Evolutionary conservation across 2,329 filamentous ascomycete genomes (phyloP), one percentile per base, ranked within the genome.

Genomic region (Claviceps sp.): DNA sequence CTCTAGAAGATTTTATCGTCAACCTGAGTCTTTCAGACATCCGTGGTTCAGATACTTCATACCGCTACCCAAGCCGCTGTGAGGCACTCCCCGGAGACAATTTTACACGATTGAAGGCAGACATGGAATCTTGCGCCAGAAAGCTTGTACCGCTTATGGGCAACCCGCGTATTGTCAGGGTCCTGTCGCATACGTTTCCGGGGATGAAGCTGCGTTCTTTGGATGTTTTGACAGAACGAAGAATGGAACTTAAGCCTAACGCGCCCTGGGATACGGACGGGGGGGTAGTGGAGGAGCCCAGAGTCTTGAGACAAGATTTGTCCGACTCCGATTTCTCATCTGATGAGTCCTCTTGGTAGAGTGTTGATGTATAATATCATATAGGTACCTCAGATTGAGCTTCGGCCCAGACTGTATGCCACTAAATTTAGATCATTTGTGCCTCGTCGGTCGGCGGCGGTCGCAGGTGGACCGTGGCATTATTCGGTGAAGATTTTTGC

Each of bases 101-200:
- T 48, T 50, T 54, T 44, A 43, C 19, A 16, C 52, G 37, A 43
- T 51, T 54, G 38, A 54, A 50, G 48, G 48, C 48, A 39, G 52
- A 54, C 43, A 48, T 54, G 43, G 44, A 54, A 54, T 44, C 40
- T 13, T 26, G 11, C 30, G 54, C 54, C 10, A 51, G 40, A 51
- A 2, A 8, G 26, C 26, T 26, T 8, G 6, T 26, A 26, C 26
- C 7, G 13, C 7, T 24, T 13, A 53, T 53, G 54, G 49, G 49
- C 4, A 53, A 47, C 40, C 51, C 51, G 43, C 45, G 51, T 26
- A 55, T 53, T 22, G 51, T 51, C 34, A 55, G 51, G 46, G 49
- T 55, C 34, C 2, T 55, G n/a, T 50, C 50, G 16, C 51, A 55
- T 53, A 55, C 7, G 19, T 53, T 53, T 49, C 54, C 54, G 24